Evolutionary conservation across 1,284 basidiomycete species (phyloP).

Genomic region (Ceratobasidium sp.): DNA sequence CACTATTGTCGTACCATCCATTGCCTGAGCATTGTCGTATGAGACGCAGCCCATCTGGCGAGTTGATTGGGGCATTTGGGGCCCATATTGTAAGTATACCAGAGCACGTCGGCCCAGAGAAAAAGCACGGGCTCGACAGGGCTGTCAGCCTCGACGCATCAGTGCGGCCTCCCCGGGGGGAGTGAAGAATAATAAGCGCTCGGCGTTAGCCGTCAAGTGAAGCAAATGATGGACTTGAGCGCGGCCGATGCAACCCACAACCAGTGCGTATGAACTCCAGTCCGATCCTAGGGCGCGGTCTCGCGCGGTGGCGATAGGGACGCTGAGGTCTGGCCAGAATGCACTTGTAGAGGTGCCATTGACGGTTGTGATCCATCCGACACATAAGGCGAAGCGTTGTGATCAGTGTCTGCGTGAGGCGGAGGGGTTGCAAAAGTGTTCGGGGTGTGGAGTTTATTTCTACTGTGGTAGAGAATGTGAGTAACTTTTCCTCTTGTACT

Average conservation of each 20-base stretch:
- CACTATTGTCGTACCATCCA: constrained; percentile 24
- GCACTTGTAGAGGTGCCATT: constrained; percentile 65
- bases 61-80: not conserved
- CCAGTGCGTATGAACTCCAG: constrained; percentile 27
- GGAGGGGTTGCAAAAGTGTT: constrained; percentile 62
- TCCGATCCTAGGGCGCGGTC: constrained; percentile 63
- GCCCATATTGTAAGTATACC: constrained; percentile 25
- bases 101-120: constrained; percentile 13
- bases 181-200: too few relatives aligned
- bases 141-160: constrained; percentile 5
- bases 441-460: constrained; percentile 75
- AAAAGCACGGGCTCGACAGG: constrained; percentile 14
- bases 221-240: constrained; percentile 14
- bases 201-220: constrained; percentile 36
- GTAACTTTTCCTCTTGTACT: constrained; percentile 50
- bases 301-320: constrained; percentile 62
- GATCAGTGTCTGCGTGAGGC: constrained; percentile 68
- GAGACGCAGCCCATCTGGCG: not conserved
- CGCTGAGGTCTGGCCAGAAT: constrained; percentile 61
- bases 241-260: constrained; percentile 28
- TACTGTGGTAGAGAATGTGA: constrained; percentile 76
- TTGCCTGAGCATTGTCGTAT: constrained; percentile 17
- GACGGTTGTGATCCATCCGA: constrained; percentile 65
- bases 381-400: constrained; percentile 72
- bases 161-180: not conserved